These are phyloP conservation scores for Saussurea involucrata DNA, from an alignment of 129 eudicot genomes.

Conservation along the genomic window DNA sequence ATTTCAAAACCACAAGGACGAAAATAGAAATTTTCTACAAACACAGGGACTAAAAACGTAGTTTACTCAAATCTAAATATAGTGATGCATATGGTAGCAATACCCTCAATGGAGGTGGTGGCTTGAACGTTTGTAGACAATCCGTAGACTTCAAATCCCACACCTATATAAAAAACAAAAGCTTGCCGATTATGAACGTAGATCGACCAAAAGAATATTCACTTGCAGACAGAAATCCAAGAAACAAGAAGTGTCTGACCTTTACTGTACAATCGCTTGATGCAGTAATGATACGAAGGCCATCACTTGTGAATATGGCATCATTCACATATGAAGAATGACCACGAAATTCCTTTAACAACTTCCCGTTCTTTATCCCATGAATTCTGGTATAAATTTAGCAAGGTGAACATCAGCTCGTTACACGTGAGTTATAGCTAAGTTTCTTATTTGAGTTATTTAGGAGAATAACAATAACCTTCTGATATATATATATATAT, in stretches of 20 bases:
- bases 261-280: conserved; percentile 98
- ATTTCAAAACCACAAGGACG: too few species aligned
- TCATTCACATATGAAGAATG: conserved; percentile 91
- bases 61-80: background rate
- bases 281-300: conserved; percentile 83
- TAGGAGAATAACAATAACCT: background rate
- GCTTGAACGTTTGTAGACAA: conserved; percentile 90
- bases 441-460: background rate
- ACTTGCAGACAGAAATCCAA: conserved; percentile 4
- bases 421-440: background rate
- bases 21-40: too few species aligned
- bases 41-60: too few species aligned
- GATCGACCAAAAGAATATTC: conserved; percentile 8
- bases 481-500: background rate
- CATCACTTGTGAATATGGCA: conserved; percentile 90
- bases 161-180: conserved; percentile 43
- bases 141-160: conserved; percentile 92
- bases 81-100: background rate
- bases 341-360: conserved; percentile 97
- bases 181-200: background rate
- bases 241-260: conserved; percentile 35
- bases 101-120: conserved; percentile 96
- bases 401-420: background rate
- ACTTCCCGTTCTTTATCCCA: conserved; percentile 86
- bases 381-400: conserved; percentile 52